Percentiles rank a stretch among this genome's conserved stretches.
These are phyloP conservation scores for Penicillium psychrosexuale DNA, from an alignment of 2,329 filamentous ascomycete genomes.

Conservation along the genomic window DNA sequence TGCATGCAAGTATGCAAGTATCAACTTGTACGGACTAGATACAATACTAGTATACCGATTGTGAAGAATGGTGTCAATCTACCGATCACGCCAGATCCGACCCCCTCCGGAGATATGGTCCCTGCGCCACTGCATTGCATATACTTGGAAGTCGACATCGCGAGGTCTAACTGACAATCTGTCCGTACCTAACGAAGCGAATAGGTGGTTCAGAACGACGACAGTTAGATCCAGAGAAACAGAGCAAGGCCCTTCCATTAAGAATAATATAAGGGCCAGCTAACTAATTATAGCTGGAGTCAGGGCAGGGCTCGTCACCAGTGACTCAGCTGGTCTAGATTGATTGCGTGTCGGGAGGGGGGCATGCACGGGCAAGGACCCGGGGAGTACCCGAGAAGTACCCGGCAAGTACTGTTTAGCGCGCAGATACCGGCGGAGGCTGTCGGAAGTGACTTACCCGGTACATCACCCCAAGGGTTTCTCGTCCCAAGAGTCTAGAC, in stretches of 20 bases:
- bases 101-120: slow-evolving; percentile 15
- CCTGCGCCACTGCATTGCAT: slow-evolving; percentile 11
- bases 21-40: neutral
- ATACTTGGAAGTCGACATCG: slow-evolving; percentile 3
- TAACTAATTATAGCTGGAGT: neutral
- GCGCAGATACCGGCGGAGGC: too few species aligned
- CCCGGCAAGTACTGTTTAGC: neutral
- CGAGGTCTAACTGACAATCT: neutral
- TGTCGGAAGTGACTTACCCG: neutral
- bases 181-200: neutral
- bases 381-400: neutral
- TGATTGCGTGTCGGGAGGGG: slow-evolving; percentile 1
- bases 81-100: slow-evolving; percentile 15
- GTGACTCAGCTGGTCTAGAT: slow-evolving; percentile 11
- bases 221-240: neutral
- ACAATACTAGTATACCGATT: neutral
- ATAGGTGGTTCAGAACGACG: neutral
- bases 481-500: slow-evolving; percentile 3
- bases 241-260: neutral
- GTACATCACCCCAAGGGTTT: neutral
- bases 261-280: neutral
- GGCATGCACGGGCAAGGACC: neutral
- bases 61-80: neutral
- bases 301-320: neutral
- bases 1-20: neutral